These are phyloP conservation scores for Oryza australiensis DNA, from an alignment of 176 grass and related monocot genomes.

Conservation along the genomic window DNA sequence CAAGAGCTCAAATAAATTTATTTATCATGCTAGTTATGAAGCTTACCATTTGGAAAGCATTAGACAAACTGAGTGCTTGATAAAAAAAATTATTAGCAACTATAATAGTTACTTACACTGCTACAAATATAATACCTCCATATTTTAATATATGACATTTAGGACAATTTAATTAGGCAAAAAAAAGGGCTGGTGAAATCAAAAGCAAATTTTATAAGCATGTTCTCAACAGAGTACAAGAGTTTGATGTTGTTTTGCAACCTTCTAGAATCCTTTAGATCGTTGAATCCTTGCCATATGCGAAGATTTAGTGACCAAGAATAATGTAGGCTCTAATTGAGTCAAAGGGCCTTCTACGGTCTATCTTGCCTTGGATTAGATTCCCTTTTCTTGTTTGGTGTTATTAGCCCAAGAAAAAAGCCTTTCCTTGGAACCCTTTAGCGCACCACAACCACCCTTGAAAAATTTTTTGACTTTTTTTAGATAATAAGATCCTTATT, in stretches of 20 bases:
- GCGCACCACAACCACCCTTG: not conserved
- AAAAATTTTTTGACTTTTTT: not conserved
- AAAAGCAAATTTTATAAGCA: not conserved
- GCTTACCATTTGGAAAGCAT: not conserved
- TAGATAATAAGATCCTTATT: not conserved
- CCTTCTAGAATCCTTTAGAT: not conserved
- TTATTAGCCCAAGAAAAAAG: not conserved
- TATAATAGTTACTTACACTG: not conserved
- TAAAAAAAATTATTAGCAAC: not conserved
- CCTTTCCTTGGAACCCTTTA: not conserved
- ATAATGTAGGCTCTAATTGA: conserved; percentile 3
- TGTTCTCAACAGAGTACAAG: not conserved
- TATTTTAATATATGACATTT: no score
- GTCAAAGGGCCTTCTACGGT: not conserved
- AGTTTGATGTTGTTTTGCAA: not conserved
- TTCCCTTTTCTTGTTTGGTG: not conserved
- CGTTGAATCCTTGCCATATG: not conserved
- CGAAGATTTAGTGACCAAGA: not conserved
- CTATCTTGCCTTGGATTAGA: not conserved
- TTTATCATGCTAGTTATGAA: not conserved
- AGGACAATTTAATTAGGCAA: no score
- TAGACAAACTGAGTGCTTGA: not conserved
- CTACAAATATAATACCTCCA: not conserved
- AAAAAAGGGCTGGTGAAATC: no score
- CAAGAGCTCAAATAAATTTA: not conserved